phyloP scores from a whole-genome alignment of 2,329 filamentous ascomycete genomes.

The Aureobasidium vineae region DNA sequence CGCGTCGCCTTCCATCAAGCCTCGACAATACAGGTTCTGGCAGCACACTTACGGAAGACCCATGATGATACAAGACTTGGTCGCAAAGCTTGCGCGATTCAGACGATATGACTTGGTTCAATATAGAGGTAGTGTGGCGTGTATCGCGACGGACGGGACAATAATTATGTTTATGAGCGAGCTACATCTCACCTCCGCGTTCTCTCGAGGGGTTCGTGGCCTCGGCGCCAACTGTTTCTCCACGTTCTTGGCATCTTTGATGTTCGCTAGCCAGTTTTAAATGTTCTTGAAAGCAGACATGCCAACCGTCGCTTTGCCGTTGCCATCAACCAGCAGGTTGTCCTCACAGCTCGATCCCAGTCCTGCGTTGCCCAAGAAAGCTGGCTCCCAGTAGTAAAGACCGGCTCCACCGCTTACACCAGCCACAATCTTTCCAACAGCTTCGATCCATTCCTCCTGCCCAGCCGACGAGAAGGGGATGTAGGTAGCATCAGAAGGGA shows the following conservation, averaged over 20 bases:
- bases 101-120: not conserved
- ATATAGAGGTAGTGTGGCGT: not conserved
- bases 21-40: not conserved
- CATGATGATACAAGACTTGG: slow-evolving; percentile 15
- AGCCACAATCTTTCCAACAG: slow-evolving; percentile 30
- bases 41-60: slow-evolving; percentile 28
- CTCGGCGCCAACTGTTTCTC: slow-evolving; percentile 7
- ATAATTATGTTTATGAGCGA: slow-evolving; percentile 6
- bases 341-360: slow-evolving; percentile 35
- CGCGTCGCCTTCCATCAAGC: slow-evolving; percentile 13
- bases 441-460: slow-evolving; percentile 35
- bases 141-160: not conserved
- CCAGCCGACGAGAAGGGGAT: slow-evolving; percentile 34
- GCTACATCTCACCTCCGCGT: slow-evolving; percentile 20
- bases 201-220: not conserved
- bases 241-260: not conserved
- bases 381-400: slow-evolving; percentile 37
- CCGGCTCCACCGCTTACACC: slow-evolving; percentile 33
- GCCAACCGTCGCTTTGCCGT: slow-evolving; percentile 32
- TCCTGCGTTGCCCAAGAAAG: slow-evolving; percentile 34
- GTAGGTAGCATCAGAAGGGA: slow-evolving; percentile 32
- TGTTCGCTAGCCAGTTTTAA: slow-evolving; percentile 7
- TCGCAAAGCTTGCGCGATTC: slow-evolving; percentile 14
- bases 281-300: slow-evolving; percentile 25
- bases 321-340: slow-evolving; percentile 34